These are phyloP conservation scores for Pseudopyrenochaeta lycopersici DNA, from an alignment of 2,329 filamentous ascomycete genomes.

Conservation along the genomic window DNA sequence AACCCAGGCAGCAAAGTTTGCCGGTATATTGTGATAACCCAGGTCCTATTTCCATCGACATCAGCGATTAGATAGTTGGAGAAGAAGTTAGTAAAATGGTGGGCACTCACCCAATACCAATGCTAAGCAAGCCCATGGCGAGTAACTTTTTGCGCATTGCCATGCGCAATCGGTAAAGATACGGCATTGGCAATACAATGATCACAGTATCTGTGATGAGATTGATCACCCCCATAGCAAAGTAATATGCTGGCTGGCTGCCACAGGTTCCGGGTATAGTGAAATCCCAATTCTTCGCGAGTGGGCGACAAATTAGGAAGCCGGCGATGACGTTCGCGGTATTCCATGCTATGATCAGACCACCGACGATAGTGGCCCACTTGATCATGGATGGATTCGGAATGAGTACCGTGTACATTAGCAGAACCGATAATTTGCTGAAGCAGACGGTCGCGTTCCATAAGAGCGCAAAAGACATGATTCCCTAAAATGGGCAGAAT, in stretches of 20 bases:
- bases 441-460: slow-evolving; percentile 32
- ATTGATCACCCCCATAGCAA: slow-evolving; percentile 27
- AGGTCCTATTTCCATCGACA: slow-evolving; percentile 18
- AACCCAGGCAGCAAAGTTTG: slow-evolving; percentile 19
- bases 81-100: background rate
- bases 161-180: slow-evolving; percentile 22
- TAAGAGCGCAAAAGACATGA: slow-evolving; percentile 27
- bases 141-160: slow-evolving; percentile 21
- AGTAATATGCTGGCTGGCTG: slow-evolving; percentile 25
- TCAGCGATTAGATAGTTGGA: background rate
- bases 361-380: slow-evolving; percentile 10
- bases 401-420: slow-evolving; percentile 29
- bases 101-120: slow-evolving; percentile 26
- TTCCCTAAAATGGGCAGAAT: slow-evolving; percentile 2
- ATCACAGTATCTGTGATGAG: slow-evolving; percentile 26
- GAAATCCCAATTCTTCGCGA: slow-evolving; percentile 29
- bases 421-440: slow-evolving; percentile 27
- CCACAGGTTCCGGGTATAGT: slow-evolving; percentile 22
- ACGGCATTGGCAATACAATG: slow-evolving; percentile 28
- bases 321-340: slow-evolving; percentile 18
- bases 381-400: slow-evolving; percentile 16
- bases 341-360: slow-evolving; percentile 23
- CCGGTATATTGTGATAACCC: slow-evolving; percentile 34
- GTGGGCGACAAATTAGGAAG: slow-evolving; percentile 24
- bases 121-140: slow-evolving; percentile 22